Evolutionary conservation across 2,329 filamentous ascomycete genomes (phyloP).

Genomic region (Fusarium drepaniforme): DNA sequence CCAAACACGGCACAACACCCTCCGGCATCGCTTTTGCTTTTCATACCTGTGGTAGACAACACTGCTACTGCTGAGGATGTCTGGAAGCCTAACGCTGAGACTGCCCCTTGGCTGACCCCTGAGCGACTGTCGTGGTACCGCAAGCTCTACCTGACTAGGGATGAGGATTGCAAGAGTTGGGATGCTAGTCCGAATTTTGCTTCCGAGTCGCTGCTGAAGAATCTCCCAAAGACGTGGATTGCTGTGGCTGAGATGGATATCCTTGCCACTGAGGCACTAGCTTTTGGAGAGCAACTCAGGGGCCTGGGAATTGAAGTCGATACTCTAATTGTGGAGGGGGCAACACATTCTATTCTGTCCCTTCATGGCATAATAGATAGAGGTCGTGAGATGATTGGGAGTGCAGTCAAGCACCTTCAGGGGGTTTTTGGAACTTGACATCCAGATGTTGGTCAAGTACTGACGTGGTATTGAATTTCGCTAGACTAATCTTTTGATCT

Average conservation of each 20-base stretch:
- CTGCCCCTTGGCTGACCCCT: constrained; percentile 50
- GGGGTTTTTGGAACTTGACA: constrained; percentile 30
- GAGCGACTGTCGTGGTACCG: constrained; percentile 52
- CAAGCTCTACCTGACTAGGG: constrained; percentile 47
- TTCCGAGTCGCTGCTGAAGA: constrained; percentile 37
- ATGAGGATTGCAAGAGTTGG: constrained; percentile 42
- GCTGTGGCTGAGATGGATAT: constrained; percentile 50
- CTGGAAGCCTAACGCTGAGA: constrained; percentile 44
- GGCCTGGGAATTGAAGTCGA: constrained; percentile 34
- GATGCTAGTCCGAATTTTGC: constrained; percentile 50
- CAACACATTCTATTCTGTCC: constrained; percentile 43
- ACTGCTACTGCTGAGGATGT: constrained; percentile 44
- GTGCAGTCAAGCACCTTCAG: constrained; percentile 36
- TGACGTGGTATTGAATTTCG: background rate
- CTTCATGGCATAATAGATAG: constrained; percentile 42
- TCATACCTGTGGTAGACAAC: constrained; percentile 52
- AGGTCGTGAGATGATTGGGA: constrained; percentile 40
- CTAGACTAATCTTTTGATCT: background rate
- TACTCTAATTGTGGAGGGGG: constrained; percentile 35
- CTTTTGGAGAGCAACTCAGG: constrained; percentile 45
- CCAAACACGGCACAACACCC: constrained; percentile 9
- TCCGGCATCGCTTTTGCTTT: constrained; percentile 33
- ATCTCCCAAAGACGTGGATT: constrained; percentile 48
- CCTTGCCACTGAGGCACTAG: constrained; percentile 47
- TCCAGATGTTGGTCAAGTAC: background rate